Conservation (phyloP, 768 basidiomycete species). For the Lepiota brunneoincarnata region DNA sequence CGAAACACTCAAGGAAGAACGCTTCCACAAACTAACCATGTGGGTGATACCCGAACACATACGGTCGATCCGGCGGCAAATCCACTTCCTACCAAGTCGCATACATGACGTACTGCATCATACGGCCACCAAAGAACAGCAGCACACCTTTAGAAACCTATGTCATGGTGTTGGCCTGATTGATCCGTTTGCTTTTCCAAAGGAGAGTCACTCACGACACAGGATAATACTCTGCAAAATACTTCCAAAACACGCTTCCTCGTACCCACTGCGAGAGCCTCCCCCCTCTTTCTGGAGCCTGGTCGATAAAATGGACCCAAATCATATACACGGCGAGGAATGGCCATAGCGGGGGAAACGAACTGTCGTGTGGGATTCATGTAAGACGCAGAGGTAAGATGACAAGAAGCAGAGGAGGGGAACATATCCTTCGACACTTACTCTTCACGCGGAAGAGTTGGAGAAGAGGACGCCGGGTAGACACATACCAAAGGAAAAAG, state of each 20-base stretch:
- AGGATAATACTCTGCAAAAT: conserved; percentile 92
- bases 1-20: background rate
- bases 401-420: background rate
- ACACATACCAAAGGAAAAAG: conserved; percentile 82
- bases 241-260: conserved; percentile 69
- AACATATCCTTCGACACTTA: no score
- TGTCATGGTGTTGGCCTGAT: conserved; percentile 23
- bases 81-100: conserved; percentile 69
- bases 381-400: background rate
- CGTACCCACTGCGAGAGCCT: conserved; percentile 76
- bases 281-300: conserved; percentile 70
- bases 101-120: background rate
- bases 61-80: conserved; percentile 86
- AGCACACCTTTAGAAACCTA: conserved; percentile 52
- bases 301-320: conserved; percentile 78
- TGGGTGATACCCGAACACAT: conserved; percentile 98
- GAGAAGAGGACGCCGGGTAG: conserved; percentile 13
- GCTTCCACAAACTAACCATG: conserved; percentile 62
- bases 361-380: no score
- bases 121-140: conserved; percentile 11
- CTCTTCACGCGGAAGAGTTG: no score
- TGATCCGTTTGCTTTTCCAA: background rate
- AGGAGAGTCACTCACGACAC: conserved; percentile 61
- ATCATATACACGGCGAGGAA: conserved; percentile 70
- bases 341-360: conserved; percentile 88